These are phyloP conservation scores for Colletotrichum trifolii DNA, from an alignment of 2,329 filamentous ascomycete genomes.

Conservation along the genomic window DNA sequence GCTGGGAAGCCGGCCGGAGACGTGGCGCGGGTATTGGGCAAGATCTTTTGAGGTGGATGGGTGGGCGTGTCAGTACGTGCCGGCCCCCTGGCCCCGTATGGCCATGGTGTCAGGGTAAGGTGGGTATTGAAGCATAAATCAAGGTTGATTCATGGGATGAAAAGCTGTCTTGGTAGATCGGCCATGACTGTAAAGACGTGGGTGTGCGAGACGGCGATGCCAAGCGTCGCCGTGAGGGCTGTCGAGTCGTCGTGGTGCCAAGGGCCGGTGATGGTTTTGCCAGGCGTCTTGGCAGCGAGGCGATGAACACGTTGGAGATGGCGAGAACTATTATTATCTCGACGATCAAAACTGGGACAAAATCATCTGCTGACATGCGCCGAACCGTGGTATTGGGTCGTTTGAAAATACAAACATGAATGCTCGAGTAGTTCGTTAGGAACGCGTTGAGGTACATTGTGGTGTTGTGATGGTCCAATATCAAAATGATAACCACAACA, in stretches of 20 bases:
- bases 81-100: background rate
- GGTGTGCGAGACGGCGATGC: background rate
- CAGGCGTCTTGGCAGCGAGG: slow-evolving; percentile 23
- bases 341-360: background rate
- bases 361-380: no score
- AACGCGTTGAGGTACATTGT: background rate
- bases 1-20: slow-evolving; percentile 65
- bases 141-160: slow-evolving; percentile 17
- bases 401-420: background rate
- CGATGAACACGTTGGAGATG: slow-evolving; percentile 1
- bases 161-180: slow-evolving; percentile 19
- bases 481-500: no score
- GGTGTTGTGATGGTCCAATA: background rate
- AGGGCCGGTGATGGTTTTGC: slow-evolving; percentile 5
- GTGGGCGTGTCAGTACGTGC: background rate
- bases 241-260: background rate
- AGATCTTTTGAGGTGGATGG: slow-evolving; percentile 64
- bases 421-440: background rate
- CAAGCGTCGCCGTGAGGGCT: background rate
- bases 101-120: background rate
- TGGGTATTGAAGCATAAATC: slow-evolving; percentile 14
- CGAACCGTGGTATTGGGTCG: background rate
- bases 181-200: background rate
- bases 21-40: slow-evolving; percentile 70
- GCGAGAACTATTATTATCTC: slow-evolving; percentile 8